phyloP scores from a whole-genome alignment of 257 asterid genomes.

The Euphrasia confusa region DNA sequence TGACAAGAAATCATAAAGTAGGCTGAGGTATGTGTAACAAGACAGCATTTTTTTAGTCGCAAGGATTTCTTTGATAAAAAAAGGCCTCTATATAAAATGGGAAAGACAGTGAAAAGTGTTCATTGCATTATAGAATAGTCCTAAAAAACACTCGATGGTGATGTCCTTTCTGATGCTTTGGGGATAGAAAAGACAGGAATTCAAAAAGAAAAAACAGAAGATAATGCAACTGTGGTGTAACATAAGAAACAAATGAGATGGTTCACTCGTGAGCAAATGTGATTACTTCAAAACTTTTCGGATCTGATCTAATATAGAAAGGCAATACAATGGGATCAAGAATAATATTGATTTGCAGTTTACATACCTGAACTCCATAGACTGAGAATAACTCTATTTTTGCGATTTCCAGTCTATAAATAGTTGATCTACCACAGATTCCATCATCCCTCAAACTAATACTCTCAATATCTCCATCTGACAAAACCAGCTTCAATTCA shows the following conservation, averaged over 20 bases:
- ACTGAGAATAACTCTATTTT: constrained; percentile 61
- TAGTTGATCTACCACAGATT: constrained; percentile 45
- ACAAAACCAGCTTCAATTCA: constrained; percentile 26
- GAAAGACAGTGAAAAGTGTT: constrained; percentile 1
- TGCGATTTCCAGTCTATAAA: constrained; percentile 63
- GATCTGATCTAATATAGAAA: constrained; percentile 8
- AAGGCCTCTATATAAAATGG: background rate
- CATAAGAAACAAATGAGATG: constrained; percentile 8
- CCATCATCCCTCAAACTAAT: constrained; percentile 33
- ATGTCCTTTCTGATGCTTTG: background rate
- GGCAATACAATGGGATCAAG: constrained; percentile 15
- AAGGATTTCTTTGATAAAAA: background rate
- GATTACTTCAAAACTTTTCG: background rate
- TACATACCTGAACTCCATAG: constrained; percentile 76
- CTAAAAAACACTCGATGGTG: background rate
- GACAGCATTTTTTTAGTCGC: constrained; percentile 11
- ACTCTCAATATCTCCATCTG: constrained; percentile 52
- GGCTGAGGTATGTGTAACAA: constrained; percentile 3
- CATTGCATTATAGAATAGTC: background rate
- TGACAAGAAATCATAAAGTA: constrained; percentile 3
- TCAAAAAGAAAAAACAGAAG: background rate
- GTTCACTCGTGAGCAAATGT: constrained; percentile 6
- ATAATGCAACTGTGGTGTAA: background rate
- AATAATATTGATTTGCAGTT: constrained; percentile 9
- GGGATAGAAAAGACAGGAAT: background rate